A percentile compares a stretch with the other conserved stretches of the same genome.
These are phyloP conservation scores for Rhizopus microsporus DNA, from an alignment of 371 early-diverging fungal species.

Conservation along the genomic window DNA sequence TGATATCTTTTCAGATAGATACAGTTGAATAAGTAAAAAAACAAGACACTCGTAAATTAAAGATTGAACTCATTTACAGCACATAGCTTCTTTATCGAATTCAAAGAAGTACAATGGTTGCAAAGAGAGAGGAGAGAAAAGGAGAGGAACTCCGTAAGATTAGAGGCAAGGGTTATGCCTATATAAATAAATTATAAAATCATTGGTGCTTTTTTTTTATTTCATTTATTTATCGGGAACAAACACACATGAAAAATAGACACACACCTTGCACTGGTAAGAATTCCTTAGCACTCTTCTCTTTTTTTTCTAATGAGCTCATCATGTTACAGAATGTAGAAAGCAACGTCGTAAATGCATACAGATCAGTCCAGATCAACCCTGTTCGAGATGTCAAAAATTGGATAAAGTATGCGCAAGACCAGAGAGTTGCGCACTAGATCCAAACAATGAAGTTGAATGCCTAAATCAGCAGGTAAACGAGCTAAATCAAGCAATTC, in stretches of 20 bases:
- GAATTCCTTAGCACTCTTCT: background rate
- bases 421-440: background rate
- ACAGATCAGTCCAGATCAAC: background rate
- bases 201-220: no score
- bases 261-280: conserved; percentile 16
- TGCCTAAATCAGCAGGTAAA: background rate
- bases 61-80: no score
- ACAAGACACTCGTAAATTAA: no score
- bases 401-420: conserved; percentile 12
- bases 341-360: conserved; percentile 20
- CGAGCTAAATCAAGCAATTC: conserved; percentile 4
- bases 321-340: conserved; percentile 14
- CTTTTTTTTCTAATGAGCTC: background rate
- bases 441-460: background rate
- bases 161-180: no score
- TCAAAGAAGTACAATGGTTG: no score
- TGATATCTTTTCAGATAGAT: no score
- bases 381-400: conserved; percentile 12
- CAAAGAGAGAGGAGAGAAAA: no score
- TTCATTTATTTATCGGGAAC: no score
- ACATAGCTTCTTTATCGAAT: no score
- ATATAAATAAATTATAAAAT: no score
- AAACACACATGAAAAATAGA: conserved; percentile 12
- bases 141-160: no score
- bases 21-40: no score